These are phyloP conservation scores for Cyberlindnera lachancei DNA, from an alignment of 805 yeast species.

Conservation along the genomic window DNA sequence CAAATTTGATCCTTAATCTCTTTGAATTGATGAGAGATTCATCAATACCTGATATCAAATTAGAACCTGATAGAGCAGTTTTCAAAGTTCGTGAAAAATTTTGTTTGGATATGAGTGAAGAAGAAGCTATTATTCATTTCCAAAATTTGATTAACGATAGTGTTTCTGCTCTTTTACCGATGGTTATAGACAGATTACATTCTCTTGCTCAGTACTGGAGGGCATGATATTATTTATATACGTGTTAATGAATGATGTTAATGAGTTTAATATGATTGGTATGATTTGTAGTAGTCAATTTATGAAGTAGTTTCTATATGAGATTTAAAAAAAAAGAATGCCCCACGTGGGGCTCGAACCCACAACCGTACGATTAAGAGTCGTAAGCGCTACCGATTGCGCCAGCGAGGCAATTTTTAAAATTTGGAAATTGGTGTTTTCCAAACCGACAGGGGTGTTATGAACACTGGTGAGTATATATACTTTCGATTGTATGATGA, in stretches of 20 bases:
- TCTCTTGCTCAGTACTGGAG: slow-evolving; percentile 98
- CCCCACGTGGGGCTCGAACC: slow-evolving; percentile 31
- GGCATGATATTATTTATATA: too few relatives aligned
- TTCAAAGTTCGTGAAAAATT: slow-evolving; percentile 91
- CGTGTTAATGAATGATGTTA: too few relatives aligned
- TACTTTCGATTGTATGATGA: too few relatives aligned
- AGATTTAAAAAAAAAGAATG: slow-evolving; percentile 9
- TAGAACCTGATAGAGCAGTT: slow-evolving; percentile 81
- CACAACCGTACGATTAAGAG: slow-evolving; percentile 29
- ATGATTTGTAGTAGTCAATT: too few relatives aligned
- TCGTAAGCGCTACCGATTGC: slow-evolving; percentile 30
- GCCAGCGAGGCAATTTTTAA: slow-evolving; percentile 28
- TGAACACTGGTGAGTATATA: too few relatives aligned
- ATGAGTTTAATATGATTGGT: too few relatives aligned
- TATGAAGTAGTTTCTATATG: too few relatives aligned
- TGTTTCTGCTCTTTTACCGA: slow-evolving; percentile 88
- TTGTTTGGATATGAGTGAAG: slow-evolving; percentile 88
- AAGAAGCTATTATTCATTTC: slow-evolving; percentile 91
- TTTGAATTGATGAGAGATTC: slow-evolving; percentile 93
- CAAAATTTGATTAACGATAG: slow-evolving; percentile 91
- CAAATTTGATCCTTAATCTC: slow-evolving; percentile 81
- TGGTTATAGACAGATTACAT: slow-evolving; percentile 90
- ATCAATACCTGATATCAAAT: slow-evolving; percentile 79
- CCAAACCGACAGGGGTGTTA: too few relatives aligned
- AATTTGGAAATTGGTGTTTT: too few relatives aligned